Evolutionary conservation across 2,329 filamentous ascomycete species (phyloP).

Genomic region (Claviceps digitariae): DNA sequence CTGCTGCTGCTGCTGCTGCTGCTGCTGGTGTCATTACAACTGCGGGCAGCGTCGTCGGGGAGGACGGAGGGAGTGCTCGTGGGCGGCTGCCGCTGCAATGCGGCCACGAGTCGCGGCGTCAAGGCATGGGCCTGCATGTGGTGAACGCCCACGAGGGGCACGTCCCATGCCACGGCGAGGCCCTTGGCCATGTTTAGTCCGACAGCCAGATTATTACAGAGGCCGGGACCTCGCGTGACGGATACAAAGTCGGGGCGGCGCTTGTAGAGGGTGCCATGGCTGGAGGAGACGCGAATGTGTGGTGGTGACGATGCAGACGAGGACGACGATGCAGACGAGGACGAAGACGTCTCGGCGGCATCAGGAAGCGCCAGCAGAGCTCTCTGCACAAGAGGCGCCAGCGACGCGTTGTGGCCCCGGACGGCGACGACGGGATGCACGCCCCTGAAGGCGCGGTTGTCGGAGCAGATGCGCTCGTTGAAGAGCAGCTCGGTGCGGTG

Average conservation of each 20-base stretch:
- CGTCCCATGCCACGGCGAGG: conserved; percentile 66
- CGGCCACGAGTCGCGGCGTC: conserved; percentile 64
- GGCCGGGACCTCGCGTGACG: conserved; percentile 82
- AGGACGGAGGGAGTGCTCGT: background rate
- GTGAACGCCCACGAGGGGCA: conserved; percentile 75
- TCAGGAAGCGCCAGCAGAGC: conserved; percentile 43
- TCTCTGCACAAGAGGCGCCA: conserved; percentile 54
- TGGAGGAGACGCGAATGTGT: background rate
- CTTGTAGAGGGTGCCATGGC: conserved; percentile 1
- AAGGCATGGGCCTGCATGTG: conserved; percentile 97
- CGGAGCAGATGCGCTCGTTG: conserved; percentile 68
- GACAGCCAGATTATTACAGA: conserved; percentile 62
- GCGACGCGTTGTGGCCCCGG: conserved; percentile 56
- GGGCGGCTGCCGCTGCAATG: conserved; percentile 31
- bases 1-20: conserved; percentile 7
- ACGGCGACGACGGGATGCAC: conserved; percentile 69
- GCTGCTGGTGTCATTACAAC: conserved; percentile 1
- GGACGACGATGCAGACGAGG: background rate
- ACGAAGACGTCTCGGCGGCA: background rate
- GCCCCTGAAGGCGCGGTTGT: conserved; percentile 61
- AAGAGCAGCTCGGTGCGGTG: conserved; percentile 50
- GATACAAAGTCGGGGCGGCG: conserved; percentile 68
- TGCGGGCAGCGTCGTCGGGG: background rate
- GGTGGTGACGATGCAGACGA: background rate
- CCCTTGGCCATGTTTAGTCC: conserved; percentile 82